Evolutionary conservation across 768 basidiomycete genomes (phyloP).

Genomic region (Collybia nuda): DNA sequence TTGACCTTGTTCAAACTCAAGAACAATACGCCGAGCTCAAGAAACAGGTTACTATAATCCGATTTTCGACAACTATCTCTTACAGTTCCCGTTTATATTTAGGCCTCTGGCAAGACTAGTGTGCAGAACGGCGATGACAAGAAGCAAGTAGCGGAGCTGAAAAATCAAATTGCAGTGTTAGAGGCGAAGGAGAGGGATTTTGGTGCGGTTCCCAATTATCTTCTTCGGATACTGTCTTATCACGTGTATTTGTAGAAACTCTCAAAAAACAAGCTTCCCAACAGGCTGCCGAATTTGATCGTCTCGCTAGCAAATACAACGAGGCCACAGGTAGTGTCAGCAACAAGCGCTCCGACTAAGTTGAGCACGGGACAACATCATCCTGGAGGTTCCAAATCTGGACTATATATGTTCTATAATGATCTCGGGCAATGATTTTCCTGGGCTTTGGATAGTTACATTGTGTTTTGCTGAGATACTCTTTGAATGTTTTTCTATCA

Average conservation of each 20-base stretch:
- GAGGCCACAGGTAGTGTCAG: slow-evolving; percentile 56
- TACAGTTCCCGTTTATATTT: slow-evolving; percentile 9
- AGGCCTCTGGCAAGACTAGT: slow-evolving; percentile 13
- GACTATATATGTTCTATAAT: no score
- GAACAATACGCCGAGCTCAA: slow-evolving; percentile 87
- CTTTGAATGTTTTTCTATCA: no score
- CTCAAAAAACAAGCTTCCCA: slow-evolving; percentile 81
- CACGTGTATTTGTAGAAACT: slow-evolving; percentile 45
- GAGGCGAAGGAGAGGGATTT: slow-evolving; percentile 66
- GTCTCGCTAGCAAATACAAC: slow-evolving; percentile 78
- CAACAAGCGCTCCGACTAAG: slow-evolving; percentile 65
- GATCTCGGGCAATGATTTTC: no score
- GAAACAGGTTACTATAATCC: slow-evolving; percentile 39
- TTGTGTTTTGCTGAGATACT: no score
- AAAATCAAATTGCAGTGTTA: slow-evolving; percentile 58
- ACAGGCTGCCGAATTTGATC: slow-evolving; percentile 79
- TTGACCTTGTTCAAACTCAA: slow-evolving; percentile 88
- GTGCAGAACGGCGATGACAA: slow-evolving; percentile 36
- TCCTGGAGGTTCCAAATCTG: no score
- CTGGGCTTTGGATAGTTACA: no score
- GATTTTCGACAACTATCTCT: not conserved
- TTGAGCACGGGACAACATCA: no score
- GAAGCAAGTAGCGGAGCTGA: slow-evolving; percentile 65
- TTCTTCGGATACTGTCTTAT: not conserved
- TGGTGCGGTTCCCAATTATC: slow-evolving; percentile 38